Conservation (phyloP, 192 early-diverging fungal species). For the Gaertneriomyces sp. region DNA sequence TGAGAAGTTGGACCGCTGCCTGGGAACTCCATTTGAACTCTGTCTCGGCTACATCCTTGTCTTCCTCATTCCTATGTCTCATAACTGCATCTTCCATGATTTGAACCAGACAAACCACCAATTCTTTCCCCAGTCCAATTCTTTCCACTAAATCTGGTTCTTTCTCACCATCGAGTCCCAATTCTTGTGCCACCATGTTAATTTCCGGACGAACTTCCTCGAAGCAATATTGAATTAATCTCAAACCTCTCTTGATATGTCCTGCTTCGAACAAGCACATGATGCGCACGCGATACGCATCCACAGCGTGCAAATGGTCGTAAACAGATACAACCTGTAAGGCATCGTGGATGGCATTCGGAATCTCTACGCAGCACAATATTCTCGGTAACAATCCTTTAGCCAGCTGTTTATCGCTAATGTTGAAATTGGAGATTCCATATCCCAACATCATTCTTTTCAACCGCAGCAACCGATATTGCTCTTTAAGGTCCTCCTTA, state of each 20-base stretch:
- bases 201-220: slow-evolving; percentile 13
- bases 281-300: slow-evolving; percentile 54
- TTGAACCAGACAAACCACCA: slow-evolving; percentile 32
- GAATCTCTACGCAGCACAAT: slow-evolving; percentile 41
- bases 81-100: slow-evolving; percentile 30
- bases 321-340: slow-evolving; percentile 58
- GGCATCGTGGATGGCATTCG: slow-evolving; percentile 56
- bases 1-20: background rate
- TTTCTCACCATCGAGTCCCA: slow-evolving; percentile 23
- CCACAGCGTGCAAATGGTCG: slow-evolving; percentile 48
- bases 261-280: slow-evolving; percentile 48
- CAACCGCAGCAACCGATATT: slow-evolving; percentile 61
- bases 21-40: background rate
- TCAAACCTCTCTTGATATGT: slow-evolving; percentile 23
- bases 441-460: slow-evolving; percentile 58
- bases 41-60: background rate
- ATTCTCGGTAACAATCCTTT: slow-evolving; percentile 54
- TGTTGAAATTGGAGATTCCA: slow-evolving; percentile 54
- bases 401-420: slow-evolving; percentile 54
- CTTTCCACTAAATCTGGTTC: slow-evolving; percentile 21
- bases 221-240: slow-evolving; percentile 23
- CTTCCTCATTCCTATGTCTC: background rate
- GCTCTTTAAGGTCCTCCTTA: slow-evolving; percentile 53
- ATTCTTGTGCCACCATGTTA: slow-evolving; percentile 12
- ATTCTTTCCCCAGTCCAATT: slow-evolving; percentile 33